Evolutionary conservation across 2,329 filamentous ascomycete species (phyloP), one percentile per base, ranked within the genome.

Genomic region (Ophiostoma populinum): DNA sequence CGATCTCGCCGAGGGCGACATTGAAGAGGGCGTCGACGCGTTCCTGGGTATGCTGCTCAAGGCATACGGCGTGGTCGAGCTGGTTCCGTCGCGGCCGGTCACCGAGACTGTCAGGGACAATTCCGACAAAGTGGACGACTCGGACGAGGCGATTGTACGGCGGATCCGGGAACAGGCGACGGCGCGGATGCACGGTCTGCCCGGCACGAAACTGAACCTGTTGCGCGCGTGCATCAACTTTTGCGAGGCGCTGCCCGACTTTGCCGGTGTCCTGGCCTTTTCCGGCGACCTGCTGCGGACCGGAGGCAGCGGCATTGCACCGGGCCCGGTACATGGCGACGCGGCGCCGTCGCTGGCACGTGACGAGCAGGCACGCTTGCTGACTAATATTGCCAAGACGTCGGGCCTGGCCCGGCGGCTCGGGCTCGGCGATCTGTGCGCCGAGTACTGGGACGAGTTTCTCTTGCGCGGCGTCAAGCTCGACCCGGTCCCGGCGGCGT

Each of bases 361-460:
- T 35, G 86, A 95, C 38, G 90, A 95, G 49, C 90, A 98, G 55
- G 62, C 80, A 16, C 73, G 80, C 18, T 61, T 95, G n/a, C 66
- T 76, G 31, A 80, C 80, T 29, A 93, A 87, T 45, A 86, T 98
- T 40, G 72, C 76, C 24, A 79, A 87, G 42, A 93, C 86, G 1
- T 72, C 86, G 20, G 70, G 65, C 21, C 70, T 90, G n/a, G 77
- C 80, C 1, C 70, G 70, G 40, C 75, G 80, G 40, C 56, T 94
- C 18, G 85, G 85, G 1, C 58, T 85, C 19, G 59, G 67, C 12
- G 58, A 77, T 37, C 55, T 87, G 27, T 66, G 74, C 35, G 85
- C 83, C 6, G 80, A 90, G 45, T 98, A 94, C 51, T 98, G 90
- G 90, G 90, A 98, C 52, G 83, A 93, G 48, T 95, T 95, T 46